Base-by-base conservation (phyloP, 1,139 yeast genomes). In the Diutina siamensis region DNA sequence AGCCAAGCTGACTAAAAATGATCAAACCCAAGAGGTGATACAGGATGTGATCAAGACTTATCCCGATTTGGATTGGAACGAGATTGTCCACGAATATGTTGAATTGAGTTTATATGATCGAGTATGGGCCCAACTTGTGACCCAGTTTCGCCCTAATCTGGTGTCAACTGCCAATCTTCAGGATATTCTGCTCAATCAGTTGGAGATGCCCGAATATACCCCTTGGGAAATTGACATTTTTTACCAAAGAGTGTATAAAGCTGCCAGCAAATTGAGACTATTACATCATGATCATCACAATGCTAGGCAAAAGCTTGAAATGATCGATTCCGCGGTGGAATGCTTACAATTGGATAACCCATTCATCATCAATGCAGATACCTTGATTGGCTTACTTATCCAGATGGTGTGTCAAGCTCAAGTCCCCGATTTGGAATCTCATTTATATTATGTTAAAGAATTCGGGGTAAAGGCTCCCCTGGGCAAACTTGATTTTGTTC, bases 291-390 rank as follows among this genome's bases (percentile, higher is more conserved):
- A 80, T 0, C 56, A 65, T 3, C 69, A 70, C 9, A 74, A 74
- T 34, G 78, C 82, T 57, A 58, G 67, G 1, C 66, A 66, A 4
- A 86, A 86, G 57, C 65, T 78, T 15, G 64, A 65, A 2, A 67
- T 79, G 0, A 57, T 88, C 2, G 58, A 74, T 3, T 64, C 71
- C 1, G 77, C 89, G 0, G 65, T 88, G 35, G 67, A 71, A 42
- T 61, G 67, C 0, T 57, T 87, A 5, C 22, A 15, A 12, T 74
- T 86, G 0, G 56, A 57, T 12, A 17, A 22, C 1, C 21, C 45
- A 32, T 55, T 55, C 9, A 50, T 65, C 17, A 68, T 87, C 12
- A 92, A 83, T 59, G 97, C 97, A 0, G 97, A 89, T 57, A 78
- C 85, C 0, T 64, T 89, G 35, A 74, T 89, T 4, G 82, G 89